Evolutionary conservation across 352 stramenopile genomes (phyloP).

Genomic region (Globisporangium cylindrosporum): DNA sequence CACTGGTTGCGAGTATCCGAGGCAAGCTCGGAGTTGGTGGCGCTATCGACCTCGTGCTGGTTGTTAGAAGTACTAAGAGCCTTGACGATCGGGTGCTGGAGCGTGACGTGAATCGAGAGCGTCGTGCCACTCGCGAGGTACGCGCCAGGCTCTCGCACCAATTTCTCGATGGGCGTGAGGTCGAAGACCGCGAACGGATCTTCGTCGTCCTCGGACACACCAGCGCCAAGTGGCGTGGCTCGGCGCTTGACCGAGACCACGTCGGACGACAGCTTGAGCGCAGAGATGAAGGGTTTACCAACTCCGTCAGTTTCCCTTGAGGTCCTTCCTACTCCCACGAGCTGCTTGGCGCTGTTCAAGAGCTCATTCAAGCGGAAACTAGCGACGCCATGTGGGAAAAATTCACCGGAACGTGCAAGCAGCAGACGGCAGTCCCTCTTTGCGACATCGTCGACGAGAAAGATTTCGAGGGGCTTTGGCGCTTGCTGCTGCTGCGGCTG

Average conservation of each 20-base stretch:
- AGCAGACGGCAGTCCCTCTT: conserved; percentile 48
- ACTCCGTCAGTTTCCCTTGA: background rate
- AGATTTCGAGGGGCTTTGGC: conserved; percentile 43
- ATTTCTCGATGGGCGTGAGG: conserved; percentile 33
- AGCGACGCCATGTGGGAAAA: conserved; percentile 52
- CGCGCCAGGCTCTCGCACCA: conserved; percentile 54
- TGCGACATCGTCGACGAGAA: conserved; percentile 56
- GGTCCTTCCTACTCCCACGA: conserved; percentile 8
- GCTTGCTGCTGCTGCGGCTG: conserved; percentile 1
- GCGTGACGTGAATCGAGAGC: conserved; percentile 37
- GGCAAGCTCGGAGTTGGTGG: background rate
- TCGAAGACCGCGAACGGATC: conserved; percentile 23
- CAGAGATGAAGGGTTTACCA: conserved; percentile 27
- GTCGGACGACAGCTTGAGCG: conserved; percentile 47
- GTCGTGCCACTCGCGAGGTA: conserved; percentile 43
- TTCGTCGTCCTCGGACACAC: conserved; percentile 14
- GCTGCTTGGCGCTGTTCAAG: conserved; percentile 30
- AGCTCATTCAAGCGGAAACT: conserved; percentile 65
- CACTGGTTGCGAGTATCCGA: background rate
- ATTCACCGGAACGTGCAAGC: conserved; percentile 35
- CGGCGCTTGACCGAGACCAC: conserved; percentile 54
- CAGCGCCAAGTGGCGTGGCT: conserved; percentile 38
- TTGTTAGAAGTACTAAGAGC: background rate
- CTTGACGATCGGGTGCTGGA: conserved; percentile 36
- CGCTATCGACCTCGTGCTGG: background rate